Evolutionary conservation across 352 stramenopile species (phyloP).

Genomic region (Phytophthora citrophthora): DNA sequence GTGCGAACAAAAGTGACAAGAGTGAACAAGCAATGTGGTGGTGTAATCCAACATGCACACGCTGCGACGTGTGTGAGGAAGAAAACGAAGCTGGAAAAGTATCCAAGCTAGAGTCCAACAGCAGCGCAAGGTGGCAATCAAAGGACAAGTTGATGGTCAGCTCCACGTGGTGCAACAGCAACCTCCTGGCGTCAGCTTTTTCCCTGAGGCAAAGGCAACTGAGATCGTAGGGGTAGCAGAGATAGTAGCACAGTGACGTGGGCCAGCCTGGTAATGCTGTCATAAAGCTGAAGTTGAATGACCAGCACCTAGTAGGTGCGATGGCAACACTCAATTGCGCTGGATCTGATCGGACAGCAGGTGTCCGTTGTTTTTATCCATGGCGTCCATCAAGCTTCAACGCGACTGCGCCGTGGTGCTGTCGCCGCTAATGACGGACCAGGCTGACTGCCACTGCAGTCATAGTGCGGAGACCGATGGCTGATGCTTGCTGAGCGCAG

Average conservation of each 20-base stretch:
- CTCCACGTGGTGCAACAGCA: slow-evolving; percentile 6
- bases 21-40: neutral
- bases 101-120: slow-evolving; percentile 6
- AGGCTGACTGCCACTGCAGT: slow-evolving; percentile 7
- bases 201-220: slow-evolving; percentile 15
- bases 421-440: neutral
- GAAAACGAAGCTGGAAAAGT: slow-evolving; percentile 1
- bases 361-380: neutral
- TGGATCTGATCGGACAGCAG: slow-evolving; percentile 20
- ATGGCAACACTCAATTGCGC: slow-evolving; percentile 14
- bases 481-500: slow-evolving; percentile 32
- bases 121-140: slow-evolving; percentile 7
- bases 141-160: neutral
- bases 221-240: slow-evolving; percentile 27
- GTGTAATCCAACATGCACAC: neutral
- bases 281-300: slow-evolving; percentile 36
- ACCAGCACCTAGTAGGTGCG: neutral
- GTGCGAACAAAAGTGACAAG: neutral
- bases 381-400: neutral
- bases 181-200: neutral
- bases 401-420: slow-evolving; percentile 3
- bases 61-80: slow-evolving; percentile 3
- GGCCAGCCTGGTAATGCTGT: slow-evolving; percentile 25
- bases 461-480: slow-evolving; percentile 18
- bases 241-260: slow-evolving; percentile 27